Evolutionary conservation across 345 rosid species (phyloP), one percentile per base, ranked within the genome.

Genomic region (Durio zibethinus): DNA sequence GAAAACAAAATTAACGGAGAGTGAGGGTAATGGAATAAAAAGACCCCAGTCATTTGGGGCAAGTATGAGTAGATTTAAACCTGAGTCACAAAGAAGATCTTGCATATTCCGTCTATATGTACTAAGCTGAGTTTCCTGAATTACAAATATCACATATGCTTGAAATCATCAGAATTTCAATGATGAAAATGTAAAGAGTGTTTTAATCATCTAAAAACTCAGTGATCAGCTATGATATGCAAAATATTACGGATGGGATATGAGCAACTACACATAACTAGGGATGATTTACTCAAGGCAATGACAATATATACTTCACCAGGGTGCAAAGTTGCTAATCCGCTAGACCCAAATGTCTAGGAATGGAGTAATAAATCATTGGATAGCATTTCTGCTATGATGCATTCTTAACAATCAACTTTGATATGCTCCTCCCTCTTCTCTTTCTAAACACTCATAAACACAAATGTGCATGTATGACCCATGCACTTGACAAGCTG

Each of bases 11-110:
- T 53, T 20, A 75, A 67, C 52, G 3, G 48, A 67, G 62, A 76
- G 21, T 36, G 43, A 60, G 69, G 76, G 74, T 31, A 63, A 20
- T 50, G 14, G 16, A 71, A 78, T 65, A 80, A 77, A 60, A 54
- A 72, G 48, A 64, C 78, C 78, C 20, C 76, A 56, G 31, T 53
- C 35, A 62, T 62, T 79, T 70, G 40, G 75, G 63, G 48, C 57
- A 35, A 43, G 27, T 35, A 50, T 48, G 77, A 78, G 27, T 53
- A 78, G 78, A 65, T 76, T 76, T 64, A 80, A 79, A 97, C 99
- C 97, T 77, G 98, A 94, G 83, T 97, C 99, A 79, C 99, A 97
- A 68, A 97, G 98, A 68, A 91, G 90, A 88, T 97, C 99, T 87
- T 94, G 97, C 92, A 97, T 83, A 86, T 97, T 97, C 84, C 99